Conservation (phyloP, 2,329 filamentous ascomycete species). For the Didymella arachidicola region DNA sequence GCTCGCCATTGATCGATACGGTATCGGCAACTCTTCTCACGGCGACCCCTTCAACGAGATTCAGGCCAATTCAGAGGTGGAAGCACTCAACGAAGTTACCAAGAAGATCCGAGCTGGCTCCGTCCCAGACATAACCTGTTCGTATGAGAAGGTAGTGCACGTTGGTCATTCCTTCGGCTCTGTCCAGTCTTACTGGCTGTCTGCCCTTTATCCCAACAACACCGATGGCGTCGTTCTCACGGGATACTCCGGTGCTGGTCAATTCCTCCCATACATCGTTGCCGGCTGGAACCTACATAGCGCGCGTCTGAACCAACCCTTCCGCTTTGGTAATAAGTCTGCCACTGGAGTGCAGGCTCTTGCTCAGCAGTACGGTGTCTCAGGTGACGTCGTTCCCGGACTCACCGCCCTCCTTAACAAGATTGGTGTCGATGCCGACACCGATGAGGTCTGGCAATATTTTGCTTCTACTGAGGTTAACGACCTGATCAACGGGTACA, state of each 20-base stretch:
- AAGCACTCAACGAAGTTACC: slow-evolving; percentile 64
- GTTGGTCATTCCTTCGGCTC: slow-evolving; percentile 72
- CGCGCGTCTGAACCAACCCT: slow-evolving; percentile 54
- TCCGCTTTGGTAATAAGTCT: slow-evolving; percentile 49
- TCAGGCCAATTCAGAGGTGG: slow-evolving; percentile 66
- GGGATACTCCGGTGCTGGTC: slow-evolving; percentile 62
- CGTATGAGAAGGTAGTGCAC: slow-evolving; percentile 61
- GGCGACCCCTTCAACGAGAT: slow-evolving; percentile 68
- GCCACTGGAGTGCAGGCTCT: slow-evolving; percentile 21
- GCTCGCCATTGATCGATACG: slow-evolving; percentile 68
- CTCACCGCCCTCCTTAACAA: slow-evolving; percentile 30
- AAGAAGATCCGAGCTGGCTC: slow-evolving; percentile 56
- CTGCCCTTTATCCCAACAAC: slow-evolving; percentile 60
- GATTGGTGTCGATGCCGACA: slow-evolving; percentile 23
- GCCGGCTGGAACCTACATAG: slow-evolving; percentile 59
- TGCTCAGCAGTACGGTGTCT: slow-evolving; percentile 21
- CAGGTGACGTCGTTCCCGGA: slow-evolving; percentile 23
- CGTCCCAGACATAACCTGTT: slow-evolving; percentile 53
- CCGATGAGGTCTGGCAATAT: slow-evolving; percentile 38
- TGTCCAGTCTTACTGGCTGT: slow-evolving; percentile 64
- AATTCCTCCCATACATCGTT: slow-evolving; percentile 55
- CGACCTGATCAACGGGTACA: slow-evolving; percentile 43
- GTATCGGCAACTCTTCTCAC: slow-evolving; percentile 65
- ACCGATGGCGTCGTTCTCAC: slow-evolving; percentile 68
- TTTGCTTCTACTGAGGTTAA: slow-evolving; percentile 41